These are phyloP conservation scores for Lactarius deliciosus DNA, from an alignment of 768 basidiomycete genomes.

Conservation along the genomic window DNA sequence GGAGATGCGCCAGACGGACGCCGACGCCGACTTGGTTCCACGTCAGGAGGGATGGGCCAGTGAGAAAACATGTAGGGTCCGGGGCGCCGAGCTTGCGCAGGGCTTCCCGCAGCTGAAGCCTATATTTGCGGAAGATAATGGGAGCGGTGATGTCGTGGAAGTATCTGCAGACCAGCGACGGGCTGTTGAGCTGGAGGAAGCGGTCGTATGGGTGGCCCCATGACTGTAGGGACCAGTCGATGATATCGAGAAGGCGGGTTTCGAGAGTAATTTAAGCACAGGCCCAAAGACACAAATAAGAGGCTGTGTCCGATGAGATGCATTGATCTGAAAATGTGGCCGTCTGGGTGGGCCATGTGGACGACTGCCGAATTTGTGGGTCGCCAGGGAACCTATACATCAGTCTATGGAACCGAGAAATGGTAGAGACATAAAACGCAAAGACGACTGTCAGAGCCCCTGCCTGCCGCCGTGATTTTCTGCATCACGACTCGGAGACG, in stretches of 20 bases:
- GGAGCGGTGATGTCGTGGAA: background rate
- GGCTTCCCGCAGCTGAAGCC: conserved; percentile 10
- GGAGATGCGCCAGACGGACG: conserved; percentile 7
- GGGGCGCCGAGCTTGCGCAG: background rate
- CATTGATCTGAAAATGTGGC: background rate
- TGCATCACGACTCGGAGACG: background rate
- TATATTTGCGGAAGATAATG: conserved; percentile 1
- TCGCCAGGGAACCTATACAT: no score
- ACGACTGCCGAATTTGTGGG: no score
- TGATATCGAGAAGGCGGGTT: conserved; percentile 12
- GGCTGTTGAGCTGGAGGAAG: background rate
- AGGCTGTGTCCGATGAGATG: background rate
- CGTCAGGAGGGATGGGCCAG: background rate
- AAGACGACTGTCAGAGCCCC: background rate
- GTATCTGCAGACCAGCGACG: conserved; percentile 3
- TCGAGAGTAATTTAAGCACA: background rate
- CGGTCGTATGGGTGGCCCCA: background rate
- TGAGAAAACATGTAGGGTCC: conserved; percentile 3
- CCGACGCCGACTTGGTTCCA: conserved; percentile 1
- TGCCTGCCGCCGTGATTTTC: background rate
- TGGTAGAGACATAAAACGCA: background rate
- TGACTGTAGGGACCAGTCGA: background rate
- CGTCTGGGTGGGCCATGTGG: background rate
- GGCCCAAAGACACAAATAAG: background rate
- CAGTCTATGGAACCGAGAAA: background rate